Evolutionary conservation across 331 rosid species (phyloP), one percentile per base, ranked within the genome.

Genomic region (Arachis monticola): DNA sequence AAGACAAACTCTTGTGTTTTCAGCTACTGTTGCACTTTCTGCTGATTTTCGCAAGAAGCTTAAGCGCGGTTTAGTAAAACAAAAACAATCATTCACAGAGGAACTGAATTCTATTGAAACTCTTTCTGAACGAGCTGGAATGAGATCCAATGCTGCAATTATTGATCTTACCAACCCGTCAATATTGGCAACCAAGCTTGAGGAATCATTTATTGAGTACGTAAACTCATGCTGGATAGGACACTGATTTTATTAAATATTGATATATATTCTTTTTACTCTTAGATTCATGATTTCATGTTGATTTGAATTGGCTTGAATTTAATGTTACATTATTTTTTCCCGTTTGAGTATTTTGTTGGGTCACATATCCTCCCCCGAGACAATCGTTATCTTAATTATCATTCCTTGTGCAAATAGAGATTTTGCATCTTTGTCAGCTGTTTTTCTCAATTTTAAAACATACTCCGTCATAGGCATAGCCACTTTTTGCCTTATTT

Each of bases 1-100:
- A 86, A 83, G 97, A 75, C 99, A 92, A 87, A 92, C 99, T 67
- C 91, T 95, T 74, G 97, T 95, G 57, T 95, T 95, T 75, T 95
- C 99, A 58, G 97, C 99, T 52, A 92, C 99, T 60, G 77, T 95
- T 67, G 92, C 97, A 38, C 86, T 92, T 14, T 94, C 97, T 79
- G 51, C 96, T 32, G 99, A 95, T 84, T 95, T 95, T 77, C 91
- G 96, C 46, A 95, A 90, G 88, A 95, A 95, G 88, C 76, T 95
- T 14, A 92, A 92, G 84, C 96, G 84, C 48, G 84, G 87, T 56
- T 84, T 88, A 50, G 44, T 50, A 17, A 91, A 81, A 75, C 81
- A 79, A 62, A 92, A 90, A 67, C 82, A 95, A 69, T 71, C 84
- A 74, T 71, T 56, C 72, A 64, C 83, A 55, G 96, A 85, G 81